Evolutionary conservation across 768 basidiomycete genomes (phyloP), one percentile per base, ranked within the genome.

Genomic region (Mycena rebaudengoi): DNA sequence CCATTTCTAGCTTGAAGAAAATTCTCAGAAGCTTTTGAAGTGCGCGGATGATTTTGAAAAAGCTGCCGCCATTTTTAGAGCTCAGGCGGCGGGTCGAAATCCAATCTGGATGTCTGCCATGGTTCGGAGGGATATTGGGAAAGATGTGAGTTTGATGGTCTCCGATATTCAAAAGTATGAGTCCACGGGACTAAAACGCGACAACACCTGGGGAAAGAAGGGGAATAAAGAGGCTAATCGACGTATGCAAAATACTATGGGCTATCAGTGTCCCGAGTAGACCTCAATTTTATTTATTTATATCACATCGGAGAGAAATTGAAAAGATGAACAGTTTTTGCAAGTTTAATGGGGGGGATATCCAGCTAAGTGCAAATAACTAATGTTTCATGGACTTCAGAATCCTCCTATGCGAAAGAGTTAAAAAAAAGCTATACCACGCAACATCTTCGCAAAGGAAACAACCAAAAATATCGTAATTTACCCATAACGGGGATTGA

Each of bases 141-240:
- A 39, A 30, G 66, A 69, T 43, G 66, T 65, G 28, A 49, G 53
- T 46, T 32, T 53, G 26, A 53, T 70, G 33, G 67, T 70, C 11
- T 33, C 53, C 20, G 70, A 74, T 51, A 60, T 75, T 32, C 52
- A 60, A 5, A 46, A 48, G 23, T 52, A 48, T 43, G 70, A 72
- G 45, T 46, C 45, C 20, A 69, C 60, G 5, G 64, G 66, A 3
- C 43, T 54, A 30, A 66, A 60, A 21, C 60, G 67, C 10, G 58
- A 57, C 23, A 70, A 49, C 7, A 74, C 73, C 4, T 74, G 71
- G 72, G 66, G 26, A 13, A 59, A 59, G 29, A 41, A 23, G 29
- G 45, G 45, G 3, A 21, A 58, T 18, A 64, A 64, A 23, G 56
- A 54, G 32, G 68, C 53, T 11, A 44, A 30, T 21, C 37, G 60